A percentile compares a stretch with the other conserved stretches of the same genome.
Conservation (phyloP, 495 filamentous ascomycete genomes). For the Podospora anserina region DNA sequence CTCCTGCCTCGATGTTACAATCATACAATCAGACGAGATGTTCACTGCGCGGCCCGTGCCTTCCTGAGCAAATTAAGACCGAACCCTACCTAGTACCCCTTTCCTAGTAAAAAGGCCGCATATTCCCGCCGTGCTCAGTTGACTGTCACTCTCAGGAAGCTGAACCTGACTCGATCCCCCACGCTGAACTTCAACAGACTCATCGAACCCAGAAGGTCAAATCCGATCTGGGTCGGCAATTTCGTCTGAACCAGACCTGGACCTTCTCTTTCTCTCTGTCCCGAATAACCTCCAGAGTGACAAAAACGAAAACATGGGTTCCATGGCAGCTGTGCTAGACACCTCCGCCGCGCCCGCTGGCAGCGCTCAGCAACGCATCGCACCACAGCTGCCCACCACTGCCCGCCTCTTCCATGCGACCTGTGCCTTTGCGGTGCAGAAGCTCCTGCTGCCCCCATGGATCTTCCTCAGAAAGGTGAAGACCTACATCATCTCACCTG, state of each 20-base stretch:
- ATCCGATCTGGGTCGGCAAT: neutral
- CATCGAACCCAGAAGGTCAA: neutral
- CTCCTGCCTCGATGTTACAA: neutral
- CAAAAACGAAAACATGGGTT: neutral
- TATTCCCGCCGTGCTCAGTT: neutral
- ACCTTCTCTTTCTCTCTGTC: neutral
- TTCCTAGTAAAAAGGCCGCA: neutral
- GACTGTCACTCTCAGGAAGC: neutral
- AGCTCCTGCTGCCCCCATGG: slow-evolving; percentile 15
- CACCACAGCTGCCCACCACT: neutral
- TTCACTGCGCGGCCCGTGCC: neutral
- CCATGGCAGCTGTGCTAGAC: neutral
- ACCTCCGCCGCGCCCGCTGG: neutral
- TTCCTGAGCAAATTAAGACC: neutral
- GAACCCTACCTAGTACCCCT: neutral
- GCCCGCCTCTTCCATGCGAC: slow-evolving; percentile 15
- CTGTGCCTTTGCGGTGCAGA: slow-evolving; percentile 14
- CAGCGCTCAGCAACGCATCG: neutral
- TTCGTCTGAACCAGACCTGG: neutral
- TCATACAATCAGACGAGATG: neutral
- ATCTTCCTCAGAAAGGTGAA: slow-evolving; percentile 5
- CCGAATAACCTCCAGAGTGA: neutral
- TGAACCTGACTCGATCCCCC: neutral
- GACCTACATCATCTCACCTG: slow-evolving; percentile 4
- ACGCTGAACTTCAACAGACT: neutral